Evolutionary conservation across 208 protist species (phyloP).

Genomic region (Vickermania ingenoplastis): DNA sequence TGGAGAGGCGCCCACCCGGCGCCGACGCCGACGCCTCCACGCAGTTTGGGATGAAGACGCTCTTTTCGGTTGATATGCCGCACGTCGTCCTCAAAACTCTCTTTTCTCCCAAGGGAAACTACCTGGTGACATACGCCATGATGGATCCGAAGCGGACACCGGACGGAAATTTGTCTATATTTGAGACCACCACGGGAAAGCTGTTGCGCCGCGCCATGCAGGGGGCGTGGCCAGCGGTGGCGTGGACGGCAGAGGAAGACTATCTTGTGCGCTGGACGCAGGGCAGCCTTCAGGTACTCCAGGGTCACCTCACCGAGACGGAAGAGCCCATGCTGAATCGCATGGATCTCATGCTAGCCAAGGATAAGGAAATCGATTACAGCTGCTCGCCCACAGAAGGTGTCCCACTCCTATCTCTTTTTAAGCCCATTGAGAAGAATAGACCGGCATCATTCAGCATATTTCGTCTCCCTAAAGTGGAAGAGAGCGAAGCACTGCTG

Average conservation of each 20-base stretch:
- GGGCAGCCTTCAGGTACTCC: conserved; percentile 63
- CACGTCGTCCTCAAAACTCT: conserved; percentile 46
- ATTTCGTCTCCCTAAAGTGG: conserved; percentile 67
- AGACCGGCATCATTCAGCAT: conserved; percentile 47
- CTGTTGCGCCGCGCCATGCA: conserved; percentile 62
- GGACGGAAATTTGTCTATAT: conserved; percentile 70
- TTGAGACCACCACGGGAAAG: conserved; percentile 31
- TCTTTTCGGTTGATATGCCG: conserved; percentile 58
- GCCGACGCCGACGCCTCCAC: conserved; percentile 10
- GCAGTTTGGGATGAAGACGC: conserved; percentile 17
- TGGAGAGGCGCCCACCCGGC: conserved; percentile 18
- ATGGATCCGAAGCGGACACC: conserved; percentile 71
- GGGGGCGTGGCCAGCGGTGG: conserved; percentile 70
- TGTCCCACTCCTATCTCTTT: conserved; percentile 59
- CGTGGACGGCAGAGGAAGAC: conserved; percentile 52
- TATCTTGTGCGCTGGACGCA: conserved; percentile 63
- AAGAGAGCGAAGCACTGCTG: conserved; percentile 39
- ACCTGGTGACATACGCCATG: conserved; percentile 68
- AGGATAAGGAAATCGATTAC: conserved; percentile 74
- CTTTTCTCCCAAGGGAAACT: conserved; percentile 60
- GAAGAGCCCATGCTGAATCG: conserved; percentile 27
- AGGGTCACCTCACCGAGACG: conserved; percentile 17
- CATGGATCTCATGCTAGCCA: conserved; percentile 63
- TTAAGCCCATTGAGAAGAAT: conserved; percentile 79
- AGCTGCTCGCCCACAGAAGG: conserved; percentile 33